Conservation (phyloP, 805 yeast genomes). For the Candida verbasci region DNA sequence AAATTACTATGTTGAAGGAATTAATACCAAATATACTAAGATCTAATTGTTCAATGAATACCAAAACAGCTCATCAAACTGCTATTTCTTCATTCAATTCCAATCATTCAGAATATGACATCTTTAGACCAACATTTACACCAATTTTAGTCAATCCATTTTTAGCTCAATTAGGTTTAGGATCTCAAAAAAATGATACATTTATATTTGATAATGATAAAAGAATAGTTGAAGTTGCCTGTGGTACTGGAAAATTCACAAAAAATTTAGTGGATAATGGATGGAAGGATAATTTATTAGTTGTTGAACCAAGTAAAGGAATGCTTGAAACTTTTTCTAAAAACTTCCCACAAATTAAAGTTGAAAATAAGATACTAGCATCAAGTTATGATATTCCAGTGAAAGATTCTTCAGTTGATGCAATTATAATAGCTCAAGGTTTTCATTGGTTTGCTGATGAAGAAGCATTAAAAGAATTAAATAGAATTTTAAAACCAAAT, state of each 20-base stretch:
- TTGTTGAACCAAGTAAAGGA: conserved; percentile 55
- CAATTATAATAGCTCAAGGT: conserved; percentile 54
- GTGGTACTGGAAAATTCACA: conserved; percentile 66
- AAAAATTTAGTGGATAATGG: conserved; percentile 36
- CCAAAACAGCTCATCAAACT: conserved; percentile 20
- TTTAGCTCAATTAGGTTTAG: conserved; percentile 32
- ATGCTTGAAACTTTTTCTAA: conserved; percentile 46
- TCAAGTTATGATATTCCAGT: conserved; percentile 46
- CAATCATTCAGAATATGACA: conserved; percentile 50
- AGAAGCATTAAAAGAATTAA: conserved; percentile 44
- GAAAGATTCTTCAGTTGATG: conserved; percentile 41
- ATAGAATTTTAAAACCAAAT: conserved; percentile 43
- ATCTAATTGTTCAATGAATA: conserved; percentile 1
- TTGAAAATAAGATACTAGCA: conserved; percentile 24
- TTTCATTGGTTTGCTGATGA: conserved; percentile 64
- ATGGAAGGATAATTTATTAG: conserved; percentile 31
- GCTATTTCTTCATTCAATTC: conserved; percentile 47
- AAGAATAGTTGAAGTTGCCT: conserved; percentile 47
- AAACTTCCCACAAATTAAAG: conserved; percentile 42
- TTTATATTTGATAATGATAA: conserved; percentile 17
- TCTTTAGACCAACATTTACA: conserved; percentile 48
- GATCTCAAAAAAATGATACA: conserved; percentile 5
- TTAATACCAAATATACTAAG: too few relatives aligned
- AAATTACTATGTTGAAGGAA: too few relatives aligned
- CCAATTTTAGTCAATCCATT: conserved; percentile 40